Evolutionary conservation across 768 basidiomycete species (phyloP).

Genomic region (Suillus discolor): DNA sequence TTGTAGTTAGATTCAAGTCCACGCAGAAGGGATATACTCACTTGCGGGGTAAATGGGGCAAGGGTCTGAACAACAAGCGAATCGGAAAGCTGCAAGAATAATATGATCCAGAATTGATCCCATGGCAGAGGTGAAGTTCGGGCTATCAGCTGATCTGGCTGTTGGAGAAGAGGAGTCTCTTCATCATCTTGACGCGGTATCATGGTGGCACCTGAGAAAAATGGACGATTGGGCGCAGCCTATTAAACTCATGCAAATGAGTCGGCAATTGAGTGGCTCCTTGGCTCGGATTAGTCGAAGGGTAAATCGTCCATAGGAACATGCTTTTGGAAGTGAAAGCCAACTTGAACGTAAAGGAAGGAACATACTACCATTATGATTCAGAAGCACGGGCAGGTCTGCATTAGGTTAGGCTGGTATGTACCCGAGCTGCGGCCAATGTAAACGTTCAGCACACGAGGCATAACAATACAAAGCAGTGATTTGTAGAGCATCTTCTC

Average conservation of each 20-base stretch:
- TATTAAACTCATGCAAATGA: neutral
- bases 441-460: neutral
- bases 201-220: conserved; percentile 26
- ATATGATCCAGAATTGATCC: conserved; percentile 62
- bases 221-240: neutral
- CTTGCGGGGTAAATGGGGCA: conserved; percentile 69
- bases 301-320: neutral
- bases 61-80: conserved; percentile 72
- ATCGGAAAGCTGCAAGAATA: conserved; percentile 71
- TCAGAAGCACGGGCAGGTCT: neutral
- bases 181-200: conserved; percentile 39
- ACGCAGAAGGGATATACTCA: conserved; percentile 26
- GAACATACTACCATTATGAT: neutral
- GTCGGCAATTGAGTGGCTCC: neutral
- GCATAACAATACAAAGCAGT: too few relatives aligned
- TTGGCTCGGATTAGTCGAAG: neutral
- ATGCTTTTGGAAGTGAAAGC: neutral
- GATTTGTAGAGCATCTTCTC: neutral
- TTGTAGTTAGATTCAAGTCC: neutral
- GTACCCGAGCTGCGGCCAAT: neutral
- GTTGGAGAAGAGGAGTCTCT: conserved; percentile 53
- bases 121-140: conserved; percentile 56
- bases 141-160: conserved; percentile 16
- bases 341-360: neutral
- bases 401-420: neutral